Percentiles rank a stretch among this genome's conserved stretches.
phyloP scores from a whole-genome alignment of 1,284 basidiomycete genomes.

The Rhizoctonia solani region DNA sequence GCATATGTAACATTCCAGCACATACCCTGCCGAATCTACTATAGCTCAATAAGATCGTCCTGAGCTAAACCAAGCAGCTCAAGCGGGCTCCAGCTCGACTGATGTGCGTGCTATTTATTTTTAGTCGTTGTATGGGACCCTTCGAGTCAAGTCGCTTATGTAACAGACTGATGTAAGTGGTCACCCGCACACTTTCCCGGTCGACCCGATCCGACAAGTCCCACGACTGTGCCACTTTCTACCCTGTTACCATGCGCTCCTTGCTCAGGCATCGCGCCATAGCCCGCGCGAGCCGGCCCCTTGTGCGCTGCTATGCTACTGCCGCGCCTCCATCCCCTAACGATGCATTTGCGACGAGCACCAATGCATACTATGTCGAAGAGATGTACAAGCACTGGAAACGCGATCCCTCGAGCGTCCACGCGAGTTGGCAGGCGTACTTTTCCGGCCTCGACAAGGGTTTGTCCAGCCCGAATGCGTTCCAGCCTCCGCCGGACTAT shows the following conservation, averaged over 20 bases:
- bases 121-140: no score
- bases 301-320: slow-evolving; percentile 6
- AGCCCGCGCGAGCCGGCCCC: slow-evolving; percentile 7
- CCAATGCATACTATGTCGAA: slow-evolving; percentile 93
- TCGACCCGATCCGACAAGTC: neutral
- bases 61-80: no score
- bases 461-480: slow-evolving; percentile 80
- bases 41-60: no score
- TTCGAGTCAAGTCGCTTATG: no score
- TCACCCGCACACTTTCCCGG: neutral
- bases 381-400: slow-evolving; percentile 95
- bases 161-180: neutral
- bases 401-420: slow-evolving; percentile 89
- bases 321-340: slow-evolving; percentile 47
- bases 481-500: slow-evolving; percentile 78
- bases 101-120: no score
- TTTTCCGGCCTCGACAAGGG: slow-evolving; percentile 94
- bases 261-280: slow-evolving; percentile 27
- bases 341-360: slow-evolving; percentile 81
- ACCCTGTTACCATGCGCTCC: slow-evolving; percentile 21
- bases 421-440: slow-evolving; percentile 94
- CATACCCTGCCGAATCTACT: no score
- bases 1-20: no score
- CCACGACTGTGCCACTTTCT: neutral
- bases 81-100: no score